These are phyloP conservation scores for Herpomyces periplanetae DNA, from an alignment of 2,329 filamentous ascomycete species.

Conservation along the genomic window DNA sequence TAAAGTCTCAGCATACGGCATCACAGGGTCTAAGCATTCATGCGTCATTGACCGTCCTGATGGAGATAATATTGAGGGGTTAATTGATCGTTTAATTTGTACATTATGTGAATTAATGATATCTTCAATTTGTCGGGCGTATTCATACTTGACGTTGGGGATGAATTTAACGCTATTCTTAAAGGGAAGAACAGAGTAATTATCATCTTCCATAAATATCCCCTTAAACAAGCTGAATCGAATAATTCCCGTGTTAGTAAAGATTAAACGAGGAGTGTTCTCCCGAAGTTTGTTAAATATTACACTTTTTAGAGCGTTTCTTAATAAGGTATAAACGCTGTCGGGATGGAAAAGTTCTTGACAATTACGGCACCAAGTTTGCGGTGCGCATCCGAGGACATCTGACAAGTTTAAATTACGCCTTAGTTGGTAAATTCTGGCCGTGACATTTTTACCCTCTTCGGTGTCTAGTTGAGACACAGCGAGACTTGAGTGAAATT, in stretches of 20 bases:
- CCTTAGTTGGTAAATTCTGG: constrained; percentile 26
- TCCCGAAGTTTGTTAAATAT: constrained; percentile 15
- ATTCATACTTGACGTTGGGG: constrained; percentile 35
- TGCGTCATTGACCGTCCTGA: constrained; percentile 1
- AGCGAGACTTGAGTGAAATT: constrained; percentile 38
- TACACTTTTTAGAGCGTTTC: constrained; percentile 17
- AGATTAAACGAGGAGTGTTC: constrained; percentile 22
- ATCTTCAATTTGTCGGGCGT: constrained; percentile 14
- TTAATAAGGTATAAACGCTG: constrained; percentile 44
- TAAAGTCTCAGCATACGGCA: constrained; percentile 1
- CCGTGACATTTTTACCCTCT: constrained; percentile 27
- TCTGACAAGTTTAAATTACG: constrained; percentile 28
- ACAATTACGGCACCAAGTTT: constrained; percentile 40
- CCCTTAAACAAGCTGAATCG: constrained; percentile 89
- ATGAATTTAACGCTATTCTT: constrained; percentile 35
- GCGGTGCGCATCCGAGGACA: constrained; percentile 43
- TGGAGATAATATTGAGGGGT: constrained; percentile 11
- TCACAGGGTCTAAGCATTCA: constrained; percentile 1
- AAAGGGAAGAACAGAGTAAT: constrained; percentile 60
- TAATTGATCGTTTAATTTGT: constrained; percentile 6
- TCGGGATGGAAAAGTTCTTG: constrained; percentile 27
- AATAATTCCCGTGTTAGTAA: constrained; percentile 62
- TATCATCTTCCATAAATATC: constrained; percentile 49
- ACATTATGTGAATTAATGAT: constrained; percentile 4
- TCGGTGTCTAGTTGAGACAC: constrained; percentile 31